Evolutionary conservation across 495 filamentous ascomycete species (phyloP).

Genomic region (Hypoxylon crocopeplum): DNA sequence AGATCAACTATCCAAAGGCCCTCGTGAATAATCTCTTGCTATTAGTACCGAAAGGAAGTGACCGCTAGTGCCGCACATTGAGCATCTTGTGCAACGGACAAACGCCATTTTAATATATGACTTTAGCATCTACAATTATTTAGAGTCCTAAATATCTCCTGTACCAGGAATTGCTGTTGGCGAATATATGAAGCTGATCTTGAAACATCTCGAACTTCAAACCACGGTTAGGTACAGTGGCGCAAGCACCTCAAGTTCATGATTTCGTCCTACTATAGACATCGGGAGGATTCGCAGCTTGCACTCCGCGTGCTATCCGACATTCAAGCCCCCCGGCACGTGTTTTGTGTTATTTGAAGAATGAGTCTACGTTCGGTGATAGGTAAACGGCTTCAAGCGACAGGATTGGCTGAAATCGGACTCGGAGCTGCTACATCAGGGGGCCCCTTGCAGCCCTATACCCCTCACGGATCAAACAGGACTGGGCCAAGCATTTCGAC

Average conservation of each 20-base stretch:
- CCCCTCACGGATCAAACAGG: not conserved
- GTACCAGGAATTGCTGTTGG: not conserved
- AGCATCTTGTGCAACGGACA: not conserved
- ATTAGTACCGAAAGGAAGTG: slow-evolving; percentile 53
- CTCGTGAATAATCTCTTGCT: not conserved
- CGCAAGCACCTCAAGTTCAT: slow-evolving; percentile 14
- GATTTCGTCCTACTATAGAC: not conserved
- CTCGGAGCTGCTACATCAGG: not conserved
- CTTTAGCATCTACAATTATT: not conserved
- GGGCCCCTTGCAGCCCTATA: not conserved
- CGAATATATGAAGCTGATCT: not conserved
- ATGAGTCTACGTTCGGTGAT: not conserved
- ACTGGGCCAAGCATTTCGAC: not conserved
- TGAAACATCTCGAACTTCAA: slow-evolving; percentile 14
- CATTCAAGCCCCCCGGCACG: not conserved
- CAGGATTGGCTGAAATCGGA: not conserved
- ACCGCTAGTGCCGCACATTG: not conserved
- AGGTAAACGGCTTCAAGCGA: not conserved
- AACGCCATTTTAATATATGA: not conserved
- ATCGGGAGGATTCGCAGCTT: slow-evolving; percentile 2
- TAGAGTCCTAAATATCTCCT: not conserved
- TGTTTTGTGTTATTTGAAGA: slow-evolving; percentile 24
- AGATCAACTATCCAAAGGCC: slow-evolving; percentile 13
- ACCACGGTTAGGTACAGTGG: not conserved
- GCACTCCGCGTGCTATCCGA: not conserved